Evolutionary conservation across 495 filamentous ascomycete species (phyloP), one percentile per base, ranked within the genome.

Genomic region (Penicillium waksmanii): DNA sequence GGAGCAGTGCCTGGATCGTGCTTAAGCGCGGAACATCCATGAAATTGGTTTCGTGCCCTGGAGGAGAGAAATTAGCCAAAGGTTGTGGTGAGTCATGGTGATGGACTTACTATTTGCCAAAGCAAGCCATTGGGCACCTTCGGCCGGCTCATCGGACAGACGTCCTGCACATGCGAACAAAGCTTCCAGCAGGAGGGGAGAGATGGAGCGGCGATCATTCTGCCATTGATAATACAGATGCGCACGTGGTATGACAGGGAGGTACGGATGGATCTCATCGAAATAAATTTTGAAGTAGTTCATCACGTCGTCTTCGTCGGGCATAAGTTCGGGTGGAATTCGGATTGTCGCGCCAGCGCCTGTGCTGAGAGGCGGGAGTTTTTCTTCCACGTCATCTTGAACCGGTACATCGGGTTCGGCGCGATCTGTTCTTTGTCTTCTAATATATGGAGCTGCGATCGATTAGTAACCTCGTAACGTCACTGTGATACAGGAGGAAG

Each of bases 321-420:
- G 95, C 93, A 98, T 97, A 63, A 98, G 83, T 62, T 95, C 93
- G 11, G 91, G 90, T 5, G 94, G 95, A 62, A 99, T 98, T 55
- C 91, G 86, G 51, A 98, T 86, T 52, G 86, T 90, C 11, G 84
- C 78, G 36, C 91, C 91, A 21, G 88, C 83, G 15, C 87, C 85
- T 3, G 84, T 80, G 12, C 80, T 79, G 33, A 88, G 78, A 25
- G 86, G 84, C 13, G 92, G 91, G 5, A 96, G 67, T 43, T 77
- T 83, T 48, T 93, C 88, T 59, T 93, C 89, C 4, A 71, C 66
- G 33, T 93, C 93, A 56, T 95, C 92, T 48, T 93, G 79, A 9
- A 88, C 85, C 15, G 92, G 90, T 25, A 90, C 86, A 67, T 91
- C 89, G 18, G 78, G 73, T 57, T 90, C 88, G 0, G 81, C 80